Percentiles rank a stretch among this genome's conserved stretches.
These are phyloP conservation scores for Aspergillus homomorphus DNA, from an alignment of 495 filamentous ascomycete species.

Conservation along the genomic window DNA sequence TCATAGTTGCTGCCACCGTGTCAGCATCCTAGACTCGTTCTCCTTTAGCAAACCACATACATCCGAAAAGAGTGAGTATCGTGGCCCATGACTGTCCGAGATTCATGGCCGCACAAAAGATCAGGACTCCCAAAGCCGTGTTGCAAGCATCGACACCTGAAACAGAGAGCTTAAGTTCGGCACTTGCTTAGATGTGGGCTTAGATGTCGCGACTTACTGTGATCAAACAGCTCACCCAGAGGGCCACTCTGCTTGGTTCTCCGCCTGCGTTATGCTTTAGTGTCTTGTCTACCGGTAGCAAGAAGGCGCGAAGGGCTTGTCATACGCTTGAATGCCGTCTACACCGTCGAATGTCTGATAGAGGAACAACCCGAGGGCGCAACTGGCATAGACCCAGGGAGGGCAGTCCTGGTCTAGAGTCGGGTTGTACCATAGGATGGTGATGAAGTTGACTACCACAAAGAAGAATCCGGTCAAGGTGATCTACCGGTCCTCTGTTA, in stretches of 20 bases:
- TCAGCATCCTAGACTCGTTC: constrained; percentile 19
- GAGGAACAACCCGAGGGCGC: constrained; percentile 84
- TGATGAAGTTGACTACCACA: constrained; percentile 86
- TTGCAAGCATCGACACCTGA: constrained; percentile 89
- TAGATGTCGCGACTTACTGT: constrained; percentile 54
- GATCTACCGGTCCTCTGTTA: constrained; percentile 52
- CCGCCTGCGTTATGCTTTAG: constrained; percentile 50
- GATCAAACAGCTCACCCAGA: constrained; percentile 93
- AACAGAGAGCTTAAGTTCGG: constrained; percentile 4
- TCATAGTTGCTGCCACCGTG: constrained; percentile 59
- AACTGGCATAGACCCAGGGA: constrained; percentile 88
- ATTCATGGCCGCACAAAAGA: constrained; percentile 89
- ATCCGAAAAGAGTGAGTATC: constrained; percentile 77
- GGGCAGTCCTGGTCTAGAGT: constrained; percentile 90
- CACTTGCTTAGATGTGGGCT: neutral
- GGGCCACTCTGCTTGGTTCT: constrained; percentile 91
- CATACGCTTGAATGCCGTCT: constrained; percentile 89
- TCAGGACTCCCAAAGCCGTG: constrained; percentile 85
- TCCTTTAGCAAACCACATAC: constrained; percentile 40
- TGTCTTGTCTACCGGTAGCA: constrained; percentile 6
- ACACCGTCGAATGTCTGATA: constrained; percentile 99
- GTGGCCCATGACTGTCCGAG: constrained; percentile 92
- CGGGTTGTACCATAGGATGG: constrained; percentile 95
- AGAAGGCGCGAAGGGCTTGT: constrained; percentile 13
- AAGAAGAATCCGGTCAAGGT: constrained; percentile 90